Percentiles rank a stretch among this genome's conserved stretches.
Evolutionary conservation across 352 stramenopile genomes (phyloP).

Genomic region (Phytopythium sindhum): DNA sequence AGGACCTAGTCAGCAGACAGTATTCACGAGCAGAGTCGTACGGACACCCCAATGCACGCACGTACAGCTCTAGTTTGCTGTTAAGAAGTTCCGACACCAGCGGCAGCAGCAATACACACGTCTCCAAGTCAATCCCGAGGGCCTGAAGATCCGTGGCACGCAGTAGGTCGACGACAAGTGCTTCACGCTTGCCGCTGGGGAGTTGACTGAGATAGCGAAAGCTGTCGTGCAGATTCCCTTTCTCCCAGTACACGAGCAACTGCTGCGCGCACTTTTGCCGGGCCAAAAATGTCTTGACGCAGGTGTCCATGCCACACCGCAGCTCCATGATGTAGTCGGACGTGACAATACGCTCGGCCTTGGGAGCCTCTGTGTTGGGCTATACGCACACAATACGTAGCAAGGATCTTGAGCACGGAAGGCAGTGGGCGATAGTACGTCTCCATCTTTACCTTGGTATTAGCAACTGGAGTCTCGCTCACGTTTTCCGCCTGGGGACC

Average conservation of each 20-base stretch:
- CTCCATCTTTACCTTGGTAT: not conserved
- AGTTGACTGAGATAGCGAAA: constrained; percentile 66
- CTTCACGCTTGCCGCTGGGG: constrained; percentile 65
- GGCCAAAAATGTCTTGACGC: constrained; percentile 62
- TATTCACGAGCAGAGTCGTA: not conserved
- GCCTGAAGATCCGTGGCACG: constrained; percentile 56
- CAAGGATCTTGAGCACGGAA: not conserved
- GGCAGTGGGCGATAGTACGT: not conserved
- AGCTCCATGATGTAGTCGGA: constrained; percentile 82
- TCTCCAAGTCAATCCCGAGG: constrained; percentile 70
- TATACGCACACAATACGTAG: not conserved
- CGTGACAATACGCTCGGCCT: constrained; percentile 31
- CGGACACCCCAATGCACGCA: not conserved
- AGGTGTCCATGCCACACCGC: constrained; percentile 82
- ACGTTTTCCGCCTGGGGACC: not conserved
- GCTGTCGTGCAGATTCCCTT: constrained; percentile 60
- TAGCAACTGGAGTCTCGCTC: not conserved
- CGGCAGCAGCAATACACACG: constrained; percentile 68
- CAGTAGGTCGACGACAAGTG: constrained; percentile 69
- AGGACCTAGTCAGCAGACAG: not conserved
- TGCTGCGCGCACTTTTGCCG: constrained; percentile 73
- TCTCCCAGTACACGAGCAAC: constrained; percentile 67
- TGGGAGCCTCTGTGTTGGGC: constrained; percentile 1
- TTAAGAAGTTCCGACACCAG: constrained; percentile 64
- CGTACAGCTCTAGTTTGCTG: constrained; percentile 66